phyloP scores from a whole-genome alignment of 257 asterid species.

The Verbascum thapsus region DNA sequence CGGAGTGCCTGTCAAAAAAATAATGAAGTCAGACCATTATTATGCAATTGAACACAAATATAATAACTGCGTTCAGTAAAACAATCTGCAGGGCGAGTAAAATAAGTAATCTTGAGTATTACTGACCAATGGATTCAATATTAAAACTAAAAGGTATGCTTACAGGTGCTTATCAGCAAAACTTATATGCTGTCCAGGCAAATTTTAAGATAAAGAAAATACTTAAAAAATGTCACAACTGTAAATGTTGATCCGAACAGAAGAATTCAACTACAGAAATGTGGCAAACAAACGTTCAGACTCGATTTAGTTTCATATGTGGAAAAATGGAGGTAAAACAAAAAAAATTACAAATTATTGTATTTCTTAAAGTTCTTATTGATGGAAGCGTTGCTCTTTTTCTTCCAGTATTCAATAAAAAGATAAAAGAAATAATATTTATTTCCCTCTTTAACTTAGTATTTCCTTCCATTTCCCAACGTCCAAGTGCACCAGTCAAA shows the following conservation, averaged over 20 bases:
- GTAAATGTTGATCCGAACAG: conserved; percentile 4
- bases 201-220: not conserved
- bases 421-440: not conserved
- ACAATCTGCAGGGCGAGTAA: conserved; percentile 1
- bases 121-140: not conserved
- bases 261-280: conserved; percentile 10
- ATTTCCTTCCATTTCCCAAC: conserved; percentile 23
- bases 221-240: conserved; percentile 5
- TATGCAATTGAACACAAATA: conserved; percentile 16
- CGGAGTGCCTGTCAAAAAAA: conserved; percentile 53
- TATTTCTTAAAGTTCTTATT: not conserved
- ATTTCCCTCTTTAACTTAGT: conserved; percentile 4
- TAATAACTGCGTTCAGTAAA: not conserved
- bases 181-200: not conserved
- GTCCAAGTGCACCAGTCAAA: not conserved
- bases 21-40: conserved; percentile 9
- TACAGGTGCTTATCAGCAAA: conserved; percentile 20
- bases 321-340: conserved; percentile 7
- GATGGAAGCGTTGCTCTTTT: not conserved
- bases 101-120: not conserved
- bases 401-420: not conserved
- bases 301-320: not conserved
- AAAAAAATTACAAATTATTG: not conserved
- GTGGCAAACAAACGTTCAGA: conserved; percentile 17
- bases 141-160: conserved; percentile 7